Evolutionary conservation across 495 filamentous ascomycete species (phyloP).

Genomic region (Echria macrotheca): DNA sequence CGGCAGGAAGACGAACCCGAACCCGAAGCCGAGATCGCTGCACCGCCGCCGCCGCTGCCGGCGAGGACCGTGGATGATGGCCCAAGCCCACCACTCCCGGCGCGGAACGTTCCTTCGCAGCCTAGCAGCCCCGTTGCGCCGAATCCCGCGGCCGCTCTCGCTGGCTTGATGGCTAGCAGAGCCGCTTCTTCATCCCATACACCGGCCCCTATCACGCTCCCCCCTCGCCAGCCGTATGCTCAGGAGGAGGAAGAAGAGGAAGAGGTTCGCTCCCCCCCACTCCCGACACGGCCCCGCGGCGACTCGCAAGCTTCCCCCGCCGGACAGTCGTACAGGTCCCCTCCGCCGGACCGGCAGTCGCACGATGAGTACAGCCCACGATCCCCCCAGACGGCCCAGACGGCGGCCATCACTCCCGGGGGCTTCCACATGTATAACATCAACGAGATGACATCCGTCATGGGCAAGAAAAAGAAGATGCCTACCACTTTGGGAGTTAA

Average conservation of each 20-base stretch:
- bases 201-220: slow-evolving; percentile 21
- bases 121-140: slow-evolving; percentile 35
- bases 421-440: slow-evolving; percentile 93
- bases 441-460: slow-evolving; percentile 89
- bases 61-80: slow-evolving; percentile 25
- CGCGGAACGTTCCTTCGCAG: slow-evolving; percentile 26
- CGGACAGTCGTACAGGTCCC: slow-evolving; percentile 45
- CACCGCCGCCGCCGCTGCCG: slow-evolving; percentile 30
- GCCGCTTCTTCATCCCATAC: slow-evolving; percentile 17
- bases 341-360: slow-evolving; percentile 15
- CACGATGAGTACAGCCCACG: slow-evolving; percentile 22
- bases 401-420: slow-evolving; percentile 53
- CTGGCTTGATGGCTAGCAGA: slow-evolving; percentile 62
- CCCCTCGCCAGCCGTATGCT: slow-evolving; percentile 18
- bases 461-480: slow-evolving; percentile 97
- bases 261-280: slow-evolving; percentile 37
- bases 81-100: slow-evolving; percentile 31
- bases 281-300: slow-evolving; percentile 66
- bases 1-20: slow-evolving; percentile 20
- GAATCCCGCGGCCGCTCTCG: slow-evolving; percentile 66
- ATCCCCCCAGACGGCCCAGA: slow-evolving; percentile 20
- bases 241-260: slow-evolving; percentile 31
- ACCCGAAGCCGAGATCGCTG: slow-evolving; percentile 16
- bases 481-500: slow-evolving; percentile 92
- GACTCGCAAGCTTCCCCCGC: slow-evolving; percentile 45